Percentiles rank a stretch among this genome's conserved stretches.
Conservation (phyloP, 352 stramenopile species). For the Pythium aquatile region DNA sequence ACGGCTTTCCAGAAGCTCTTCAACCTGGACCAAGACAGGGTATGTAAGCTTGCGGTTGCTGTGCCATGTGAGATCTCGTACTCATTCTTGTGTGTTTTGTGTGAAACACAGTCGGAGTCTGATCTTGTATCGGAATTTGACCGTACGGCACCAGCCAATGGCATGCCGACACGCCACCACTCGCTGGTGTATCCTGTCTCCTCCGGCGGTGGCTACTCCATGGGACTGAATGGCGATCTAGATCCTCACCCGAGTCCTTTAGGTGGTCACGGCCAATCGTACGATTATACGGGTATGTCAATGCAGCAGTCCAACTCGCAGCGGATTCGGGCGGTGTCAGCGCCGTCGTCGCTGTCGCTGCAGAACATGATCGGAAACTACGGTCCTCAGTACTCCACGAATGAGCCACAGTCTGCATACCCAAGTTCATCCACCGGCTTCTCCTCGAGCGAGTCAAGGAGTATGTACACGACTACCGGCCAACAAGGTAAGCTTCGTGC, state of each 20-base stretch:
- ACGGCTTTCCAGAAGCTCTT: conserved; percentile 69
- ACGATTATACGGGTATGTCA: conserved; percentile 18
- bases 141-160: conserved; percentile 25
- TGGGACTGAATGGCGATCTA: conserved; percentile 26
- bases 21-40: conserved; percentile 32
- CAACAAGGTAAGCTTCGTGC: conserved; percentile 14
- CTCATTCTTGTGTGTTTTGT: neutral
- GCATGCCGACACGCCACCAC: conserved; percentile 35
- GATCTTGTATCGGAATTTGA: conserved; percentile 50
- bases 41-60: conserved; percentile 26
- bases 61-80: neutral
- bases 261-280: conserved; percentile 13
- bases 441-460: conserved; percentile 20
- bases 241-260: conserved; percentile 2
- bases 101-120: conserved; percentile 9
- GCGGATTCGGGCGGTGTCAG: conserved; percentile 24
- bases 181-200: conserved; percentile 45
- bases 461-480: conserved; percentile 16
- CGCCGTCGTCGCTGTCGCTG: conserved; percentile 25
- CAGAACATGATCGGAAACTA: conserved; percentile 32
- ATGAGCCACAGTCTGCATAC: conserved; percentile 19
- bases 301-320: conserved; percentile 20
- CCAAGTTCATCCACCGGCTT: conserved; percentile 18
- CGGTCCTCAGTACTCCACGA: conserved; percentile 18
- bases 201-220: conserved; percentile 25